Percentiles rank a stretch among this genome's conserved stretches.
phyloP scores from a whole-genome alignment of 106 monocot species.

The Xerophyta viscosa region DNA sequence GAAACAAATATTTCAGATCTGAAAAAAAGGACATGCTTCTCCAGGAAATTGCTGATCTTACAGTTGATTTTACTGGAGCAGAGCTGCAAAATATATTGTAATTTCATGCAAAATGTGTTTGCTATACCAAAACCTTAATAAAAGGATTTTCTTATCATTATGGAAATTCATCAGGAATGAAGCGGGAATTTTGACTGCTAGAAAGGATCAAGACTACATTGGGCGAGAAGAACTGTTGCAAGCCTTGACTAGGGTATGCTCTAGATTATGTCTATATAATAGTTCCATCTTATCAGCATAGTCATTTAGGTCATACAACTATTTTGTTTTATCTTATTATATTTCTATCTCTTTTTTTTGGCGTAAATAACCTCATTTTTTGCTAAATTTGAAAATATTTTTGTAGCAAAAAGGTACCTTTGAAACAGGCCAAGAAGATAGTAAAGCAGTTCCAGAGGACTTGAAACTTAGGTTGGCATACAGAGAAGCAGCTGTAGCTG shows the following conservation, averaged over 20 bases:
- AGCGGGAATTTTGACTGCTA: constrained; percentile 82
- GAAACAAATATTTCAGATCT: constrained; percentile 72
- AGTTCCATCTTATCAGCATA: no score
- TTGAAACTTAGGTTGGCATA: constrained; percentile 74
- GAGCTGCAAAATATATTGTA: constrained; percentile 93
- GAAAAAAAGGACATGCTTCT: constrained; percentile 63
- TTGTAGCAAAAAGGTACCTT: constrained; percentile 91
- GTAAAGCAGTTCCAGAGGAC: constrained; percentile 56
- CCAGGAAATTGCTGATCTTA: constrained; percentile 66
- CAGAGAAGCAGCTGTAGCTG: constrained; percentile 73
- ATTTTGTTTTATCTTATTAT: constrained; percentile 1
- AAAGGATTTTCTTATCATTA: constrained; percentile 5
- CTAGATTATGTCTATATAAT: not conserved
- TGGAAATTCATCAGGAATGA: constrained; percentile 52
- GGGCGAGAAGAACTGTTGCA: constrained; percentile 63
- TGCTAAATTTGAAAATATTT: no score
- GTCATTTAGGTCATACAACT: not conserved
- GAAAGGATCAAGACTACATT: constrained; percentile 79
- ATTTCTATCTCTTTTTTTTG: no score
- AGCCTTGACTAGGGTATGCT: constrained; percentile 62
- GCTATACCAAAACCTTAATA: not conserved
- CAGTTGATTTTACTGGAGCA: constrained; percentile 89
- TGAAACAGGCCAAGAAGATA: constrained; percentile 84
- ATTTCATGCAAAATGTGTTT: constrained; percentile 2
- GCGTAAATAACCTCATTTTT: no score